Base-by-base conservation (phyloP, 2,329 filamentous ascomycete species). In the Cercospora zeae-maydis region DNA sequence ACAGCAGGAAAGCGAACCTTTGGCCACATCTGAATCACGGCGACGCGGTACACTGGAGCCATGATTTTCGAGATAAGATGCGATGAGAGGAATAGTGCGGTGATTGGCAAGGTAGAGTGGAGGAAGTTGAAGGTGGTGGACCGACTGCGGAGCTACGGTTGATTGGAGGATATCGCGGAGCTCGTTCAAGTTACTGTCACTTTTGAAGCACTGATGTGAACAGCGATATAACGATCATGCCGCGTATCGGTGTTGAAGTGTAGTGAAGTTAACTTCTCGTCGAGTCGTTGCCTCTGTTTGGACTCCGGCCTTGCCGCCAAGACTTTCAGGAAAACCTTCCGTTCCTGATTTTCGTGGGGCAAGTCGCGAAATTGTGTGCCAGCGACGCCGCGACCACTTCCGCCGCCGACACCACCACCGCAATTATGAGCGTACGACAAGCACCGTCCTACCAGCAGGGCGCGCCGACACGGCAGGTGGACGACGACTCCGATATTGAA, bases 401-500 rank as follows among this genome's bases (percentile, higher is more conserved):
- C 30, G 49, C 49, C 30, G 49, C 30, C 31, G 27, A 53, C 57
- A 61, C 37, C 36, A 55, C 51, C 55, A 64, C 55, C 34, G 61
- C 63, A 30, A 74, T 54, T 47, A 78, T 78, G 76, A 76, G 74
- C 64, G 70, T 76, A 64, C 71, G 76, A 70, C 71, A 77, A 66
- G 73, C 74, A 60, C 75, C 70, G 55, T 66, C 68, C 62, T 78
- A 76, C 68, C 77, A 79, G 68, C 77, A 80, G 66, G 75, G 75
- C 70, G 70, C 76, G 63, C 71, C 76, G 42, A 69, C 75, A 63
- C 73, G 73, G 55, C 59, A 61, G 39, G 59, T 69, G 16, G 68
- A 71, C 63, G 74, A 76, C 73, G 90, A 93, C 78, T 96, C 92
- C 75, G 95, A 98, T 78, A 90, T 91, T 69, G 93, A 97, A 81